These are phyloP conservation scores for Colletotrichum sp. DNA, from an alignment of 2,329 filamentous ascomycete genomes.

Conservation along the genomic window DNA sequence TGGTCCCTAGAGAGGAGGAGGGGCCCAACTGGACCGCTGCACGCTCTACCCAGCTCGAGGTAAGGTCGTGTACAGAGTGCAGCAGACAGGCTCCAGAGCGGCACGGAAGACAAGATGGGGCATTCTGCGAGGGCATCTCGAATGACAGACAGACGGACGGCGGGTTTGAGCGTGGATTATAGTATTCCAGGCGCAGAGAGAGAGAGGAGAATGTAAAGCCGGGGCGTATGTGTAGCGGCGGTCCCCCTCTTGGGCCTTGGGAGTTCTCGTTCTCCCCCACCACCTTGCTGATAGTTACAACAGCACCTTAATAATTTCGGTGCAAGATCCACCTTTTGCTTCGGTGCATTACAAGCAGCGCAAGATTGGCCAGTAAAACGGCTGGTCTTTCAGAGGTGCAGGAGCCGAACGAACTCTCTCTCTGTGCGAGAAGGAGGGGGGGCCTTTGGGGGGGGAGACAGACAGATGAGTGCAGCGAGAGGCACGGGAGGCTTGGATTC, in stretches of 20 bases:
- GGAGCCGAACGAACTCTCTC: not conserved
- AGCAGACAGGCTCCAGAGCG: not conserved
- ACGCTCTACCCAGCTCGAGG: not conserved
- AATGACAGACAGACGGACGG: not conserved
- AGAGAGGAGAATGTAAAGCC: not conserved
- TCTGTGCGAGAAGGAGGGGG: not conserved
- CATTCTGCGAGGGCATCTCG: not conserved
- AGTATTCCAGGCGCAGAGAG: not conserved
- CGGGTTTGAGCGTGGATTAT: not conserved
- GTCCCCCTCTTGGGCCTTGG: not conserved
- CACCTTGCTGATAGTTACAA: not conserved
- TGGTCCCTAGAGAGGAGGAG: not conserved
- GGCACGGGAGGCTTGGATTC: not conserved
- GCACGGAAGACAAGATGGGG: not conserved
- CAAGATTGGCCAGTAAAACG: conserved; percentile 9
- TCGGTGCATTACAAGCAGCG: conserved; percentile 5
- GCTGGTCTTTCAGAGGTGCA: not conserved
- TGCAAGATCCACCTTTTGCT: conserved; percentile 20
- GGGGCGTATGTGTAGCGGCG: not conserved
- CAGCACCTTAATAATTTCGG: conserved; percentile 15
- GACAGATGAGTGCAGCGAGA: not conserved
- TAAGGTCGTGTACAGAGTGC: not conserved
- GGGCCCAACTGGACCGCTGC: not conserved
- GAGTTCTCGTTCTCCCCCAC: not conserved
- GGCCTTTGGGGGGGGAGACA: not conserved